phyloP scores from a whole-genome alignment of 176 grass and related monocot genomes.

The Eleusine indica region DNA sequence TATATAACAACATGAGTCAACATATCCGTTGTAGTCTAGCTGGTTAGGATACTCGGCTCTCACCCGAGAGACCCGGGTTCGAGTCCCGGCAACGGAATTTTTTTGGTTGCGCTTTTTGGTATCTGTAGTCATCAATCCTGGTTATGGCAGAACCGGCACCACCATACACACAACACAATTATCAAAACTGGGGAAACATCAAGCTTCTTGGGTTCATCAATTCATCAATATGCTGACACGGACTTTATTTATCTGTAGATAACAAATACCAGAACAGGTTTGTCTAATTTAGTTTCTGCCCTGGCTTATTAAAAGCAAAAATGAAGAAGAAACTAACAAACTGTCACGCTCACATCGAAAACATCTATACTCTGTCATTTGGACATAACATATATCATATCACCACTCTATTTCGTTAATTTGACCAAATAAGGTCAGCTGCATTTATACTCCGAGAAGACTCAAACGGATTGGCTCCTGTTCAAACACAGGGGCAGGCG shows the following conservation, averaged over 20 bases:
- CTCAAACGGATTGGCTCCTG: background rate
- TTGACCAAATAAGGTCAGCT: constrained; percentile 10
- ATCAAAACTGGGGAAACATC: background rate
- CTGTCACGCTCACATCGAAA: background rate
- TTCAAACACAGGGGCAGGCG: background rate
- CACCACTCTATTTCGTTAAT: background rate
- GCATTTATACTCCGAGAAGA: background rate
- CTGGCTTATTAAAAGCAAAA: constrained; percentile 17
- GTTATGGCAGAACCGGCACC: too few relatives aligned
- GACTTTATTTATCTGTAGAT: constrained; percentile 29
- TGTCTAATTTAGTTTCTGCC: constrained; percentile 10
- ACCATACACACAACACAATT: background rate
- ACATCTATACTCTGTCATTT: constrained; percentile 34
- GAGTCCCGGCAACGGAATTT: constrained; percentile 82
- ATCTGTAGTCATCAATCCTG: background rate
- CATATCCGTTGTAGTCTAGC: constrained; percentile 83
- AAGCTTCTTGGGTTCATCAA: background rate
- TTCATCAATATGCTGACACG: background rate
- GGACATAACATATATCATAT: constrained; percentile 25
- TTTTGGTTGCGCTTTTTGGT: background rate
- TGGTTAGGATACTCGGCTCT: constrained; percentile 99
- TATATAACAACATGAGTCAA: background rate
- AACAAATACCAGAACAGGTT: background rate
- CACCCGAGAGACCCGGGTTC: constrained; percentile 90
- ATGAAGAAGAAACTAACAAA: constrained; percentile 5